Percentiles rank a stretch among this genome's conserved stretches.
These are phyloP conservation scores for Inga leiocalycina DNA, from an alignment of 306 rosid genomes.

Conservation along the genomic window DNA sequence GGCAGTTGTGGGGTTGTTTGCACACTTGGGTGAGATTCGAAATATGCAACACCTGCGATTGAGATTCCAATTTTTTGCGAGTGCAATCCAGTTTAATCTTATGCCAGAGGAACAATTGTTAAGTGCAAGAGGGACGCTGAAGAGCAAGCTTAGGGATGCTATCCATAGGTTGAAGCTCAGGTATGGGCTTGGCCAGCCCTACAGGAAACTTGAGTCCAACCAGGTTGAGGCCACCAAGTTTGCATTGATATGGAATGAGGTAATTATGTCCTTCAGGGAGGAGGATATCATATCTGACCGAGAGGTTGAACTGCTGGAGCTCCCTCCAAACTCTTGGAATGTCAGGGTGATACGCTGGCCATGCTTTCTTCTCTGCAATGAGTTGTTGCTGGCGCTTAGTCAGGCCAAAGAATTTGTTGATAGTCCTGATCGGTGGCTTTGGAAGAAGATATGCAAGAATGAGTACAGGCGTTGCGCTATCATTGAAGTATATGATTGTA, in stretches of 20 bases:
- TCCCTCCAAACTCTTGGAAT: neutral
- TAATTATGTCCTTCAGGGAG: neutral
- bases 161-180: constrained; percentile 3
- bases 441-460: constrained; percentile 6
- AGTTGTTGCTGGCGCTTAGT: neutral
- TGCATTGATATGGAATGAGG: neutral
- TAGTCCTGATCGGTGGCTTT: constrained; percentile 1
- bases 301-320: neutral
- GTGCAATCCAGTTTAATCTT: constrained; percentile 3
- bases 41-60: neutral
- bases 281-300: neutral
- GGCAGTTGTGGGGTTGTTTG: neutral
- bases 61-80: neutral
- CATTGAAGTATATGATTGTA: constrained; percentile 1
- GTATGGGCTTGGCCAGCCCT: constrained; percentile 2
- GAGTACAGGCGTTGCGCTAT: neutral
- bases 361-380: neutral
- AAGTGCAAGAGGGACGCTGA: neutral
- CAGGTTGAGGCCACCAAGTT: neutral
- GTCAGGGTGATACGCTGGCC: neutral
- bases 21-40: neutral
- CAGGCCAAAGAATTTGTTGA: neutral
- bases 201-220: neutral
- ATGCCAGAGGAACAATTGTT: constrained; percentile 1
- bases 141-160: neutral